phyloP scores from a whole-genome alignment of 257 asterid genomes.

The Pogostemon cablin region DNA sequence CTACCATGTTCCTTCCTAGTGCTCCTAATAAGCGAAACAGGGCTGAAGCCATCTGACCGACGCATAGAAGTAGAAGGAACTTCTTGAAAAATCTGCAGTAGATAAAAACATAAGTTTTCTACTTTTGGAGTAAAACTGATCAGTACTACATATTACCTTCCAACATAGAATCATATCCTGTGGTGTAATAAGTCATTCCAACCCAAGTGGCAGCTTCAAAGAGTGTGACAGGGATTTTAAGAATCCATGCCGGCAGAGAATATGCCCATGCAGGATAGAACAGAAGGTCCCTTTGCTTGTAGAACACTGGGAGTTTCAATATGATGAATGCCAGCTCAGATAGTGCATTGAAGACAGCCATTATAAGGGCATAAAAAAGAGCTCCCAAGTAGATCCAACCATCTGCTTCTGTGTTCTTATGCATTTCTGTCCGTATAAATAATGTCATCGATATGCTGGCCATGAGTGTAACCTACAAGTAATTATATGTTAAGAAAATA shows the following conservation, averaged over 20 bases:
- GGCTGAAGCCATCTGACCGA: constrained; percentile 62
- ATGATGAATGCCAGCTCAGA: constrained; percentile 72
- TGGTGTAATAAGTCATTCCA: constrained; percentile 52
- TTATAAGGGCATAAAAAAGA: constrained; percentile 54
- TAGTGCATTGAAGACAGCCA: constrained; percentile 70
- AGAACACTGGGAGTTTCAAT: constrained; percentile 71
- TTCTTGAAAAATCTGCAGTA: constrained; percentile 62
- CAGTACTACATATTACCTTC: constrained; percentile 41
- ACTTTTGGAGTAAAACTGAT: too few species aligned
- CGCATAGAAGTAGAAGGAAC: constrained; percentile 47
- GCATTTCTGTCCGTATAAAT: constrained; percentile 60
- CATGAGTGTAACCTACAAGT: constrained; percentile 55
- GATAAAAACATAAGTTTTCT: not conserved
- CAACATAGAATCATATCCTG: constrained; percentile 59
- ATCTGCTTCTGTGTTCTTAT: constrained; percentile 46
- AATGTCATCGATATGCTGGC: constrained; percentile 68
- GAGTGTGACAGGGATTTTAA: constrained; percentile 62
- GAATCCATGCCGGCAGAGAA: constrained; percentile 72
- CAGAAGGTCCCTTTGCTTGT: constrained; percentile 78
- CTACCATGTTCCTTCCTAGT: constrained; percentile 61
- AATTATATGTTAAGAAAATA: too few species aligned
- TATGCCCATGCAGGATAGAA: constrained; percentile 83
- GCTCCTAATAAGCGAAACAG: constrained; percentile 68
- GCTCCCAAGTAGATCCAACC: constrained; percentile 77
- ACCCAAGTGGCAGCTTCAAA: constrained; percentile 54